Base-by-base conservation (phyloP, 2,329 filamentous ascomycete species). In the Ambrosiella cleistominuta region DNA sequence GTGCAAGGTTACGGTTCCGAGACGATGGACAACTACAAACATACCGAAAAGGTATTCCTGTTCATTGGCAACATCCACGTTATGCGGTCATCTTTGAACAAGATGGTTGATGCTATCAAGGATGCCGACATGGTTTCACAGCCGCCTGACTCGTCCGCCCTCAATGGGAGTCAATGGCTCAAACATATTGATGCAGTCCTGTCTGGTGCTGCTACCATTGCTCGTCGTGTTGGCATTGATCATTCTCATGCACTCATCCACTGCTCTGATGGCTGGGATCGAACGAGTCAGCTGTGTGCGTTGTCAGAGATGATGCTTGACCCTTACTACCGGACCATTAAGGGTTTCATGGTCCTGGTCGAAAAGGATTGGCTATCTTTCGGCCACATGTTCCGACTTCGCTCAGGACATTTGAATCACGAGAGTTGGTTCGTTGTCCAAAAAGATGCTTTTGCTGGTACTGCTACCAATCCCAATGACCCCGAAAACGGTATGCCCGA, bases 331-430 rank as follows among this genome's bases (percentile, higher is more conserved):
- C 82, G 93, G 56, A 97, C 93, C 0, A 74, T 98, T 54, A 86
- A 96, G 64, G 93, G 93, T 0, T 98, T 97, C 69, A 90, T 97
- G 64, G 83, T 95, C 1, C 74, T 98, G 6, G 79, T 98, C 1
- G 93, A 98, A 70, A 98, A 98, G 68, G 93, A 98, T 67, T 98
- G 93, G 88, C 72, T 98, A 11, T 93, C 91, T 0, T 98, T 96
- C 71, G 93, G 93, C 1, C 91, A 98, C 70, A 96, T 95, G 84
- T 98, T 98, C 70, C 82, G 89, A 57, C 82, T 95, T 65, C 83
- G 93, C n/a, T 87, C 87, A 12, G 93, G 93, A 2, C 86, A 86
- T 64, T 72, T 97, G 58, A 88, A 83, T 66, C 87, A 87, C 63
- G 91, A 97, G 63, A 95, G 94, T 66, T 97, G 90, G 89, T 98